phyloP scores from a whole-genome alignment of 495 filamentous ascomycete species.

The Aspergillus sparsus region DNA sequence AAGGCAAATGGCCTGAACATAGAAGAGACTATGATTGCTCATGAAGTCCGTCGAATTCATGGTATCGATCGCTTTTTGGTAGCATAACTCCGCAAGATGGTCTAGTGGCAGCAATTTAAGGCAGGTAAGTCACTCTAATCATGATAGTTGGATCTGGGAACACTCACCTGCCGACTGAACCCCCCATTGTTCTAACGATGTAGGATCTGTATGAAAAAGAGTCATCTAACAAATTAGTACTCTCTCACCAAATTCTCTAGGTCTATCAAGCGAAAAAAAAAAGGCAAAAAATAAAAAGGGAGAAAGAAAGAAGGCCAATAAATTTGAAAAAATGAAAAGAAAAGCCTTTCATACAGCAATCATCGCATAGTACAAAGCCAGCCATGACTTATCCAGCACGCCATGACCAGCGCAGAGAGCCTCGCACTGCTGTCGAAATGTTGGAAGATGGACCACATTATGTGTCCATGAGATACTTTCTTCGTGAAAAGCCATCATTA shows the following conservation, averaged over 20 bases:
- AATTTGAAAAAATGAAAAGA: too few species aligned
- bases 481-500: slow-evolving; percentile 13
- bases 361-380: not conserved
- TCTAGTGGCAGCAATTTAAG: not conserved
- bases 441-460: slow-evolving; percentile 25
- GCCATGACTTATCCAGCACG: not conserved
- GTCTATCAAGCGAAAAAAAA: too few species aligned
- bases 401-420: not conserved
- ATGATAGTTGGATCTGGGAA: not conserved
- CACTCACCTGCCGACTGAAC: not conserved
- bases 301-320: too few species aligned
- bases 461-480: slow-evolving; percentile 17
- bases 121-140: too few species aligned
- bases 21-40: slow-evolving; percentile 16
- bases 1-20: slow-evolving; percentile 21
- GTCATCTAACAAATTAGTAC: not conserved
- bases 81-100: not conserved
- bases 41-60: slow-evolving; percentile 17
- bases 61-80: not conserved
- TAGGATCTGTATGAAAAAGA: not conserved
- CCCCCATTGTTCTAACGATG: not conserved
- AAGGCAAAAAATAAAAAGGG: too few species aligned
- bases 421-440: slow-evolving; percentile 15
- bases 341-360: not conserved
- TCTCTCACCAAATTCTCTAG: too few species aligned